Evolutionary conservation across 768 basidiomycete species (phyloP).

Genomic region (Hebeloma cylindrosporum): DNA sequence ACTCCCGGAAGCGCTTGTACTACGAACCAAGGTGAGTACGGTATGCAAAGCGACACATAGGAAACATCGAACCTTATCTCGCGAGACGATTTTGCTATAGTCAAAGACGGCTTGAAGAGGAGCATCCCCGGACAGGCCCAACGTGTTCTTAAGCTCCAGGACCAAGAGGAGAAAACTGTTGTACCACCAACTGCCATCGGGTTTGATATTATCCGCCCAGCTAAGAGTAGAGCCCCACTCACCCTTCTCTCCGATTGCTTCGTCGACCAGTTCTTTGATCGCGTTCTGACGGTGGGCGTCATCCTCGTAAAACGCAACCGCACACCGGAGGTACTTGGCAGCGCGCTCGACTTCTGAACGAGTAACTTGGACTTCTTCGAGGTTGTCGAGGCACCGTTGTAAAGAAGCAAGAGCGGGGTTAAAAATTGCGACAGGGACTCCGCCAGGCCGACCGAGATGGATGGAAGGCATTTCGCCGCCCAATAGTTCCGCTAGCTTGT

Average conservation of each 20-base stretch:
- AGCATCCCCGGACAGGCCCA: conserved; percentile 17
- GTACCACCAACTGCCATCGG: conserved; percentile 14
- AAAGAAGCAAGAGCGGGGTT: conserved; percentile 10
- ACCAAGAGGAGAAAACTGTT: conserved; percentile 5
- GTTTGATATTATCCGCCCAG: conserved; percentile 16
- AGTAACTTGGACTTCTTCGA: conserved; percentile 16
- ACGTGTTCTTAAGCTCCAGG: conserved; percentile 18
- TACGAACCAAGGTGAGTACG: conserved; percentile 6
- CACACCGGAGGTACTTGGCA: conserved; percentile 6
- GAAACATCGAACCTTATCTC: conserved; percentile 9
- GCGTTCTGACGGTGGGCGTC: conserved; percentile 1
- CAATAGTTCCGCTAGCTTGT: background rate
- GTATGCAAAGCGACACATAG: conserved; percentile 6
- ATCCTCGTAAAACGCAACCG: conserved; percentile 5
- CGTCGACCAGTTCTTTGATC: conserved; percentile 9
- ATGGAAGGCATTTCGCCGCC: background rate
- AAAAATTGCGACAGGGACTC: conserved; percentile 12
- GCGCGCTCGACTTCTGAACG: conserved; percentile 11
- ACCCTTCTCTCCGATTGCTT: conserved; percentile 9
- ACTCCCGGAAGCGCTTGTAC: conserved; percentile 16
- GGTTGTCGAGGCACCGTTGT: conserved; percentile 13
- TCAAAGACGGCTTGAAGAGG: conserved; percentile 15
- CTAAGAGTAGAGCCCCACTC: conserved; percentile 8
- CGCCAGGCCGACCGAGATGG: conserved; percentile 13
- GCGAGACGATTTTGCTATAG: conserved; percentile 18